A percentile compares a stretch with the other conserved stretches of the same genome.
phyloP scores from a whole-genome alignment of 2,329 filamentous ascomycete genomes.

The Aspergillus calidoustus region DNA sequence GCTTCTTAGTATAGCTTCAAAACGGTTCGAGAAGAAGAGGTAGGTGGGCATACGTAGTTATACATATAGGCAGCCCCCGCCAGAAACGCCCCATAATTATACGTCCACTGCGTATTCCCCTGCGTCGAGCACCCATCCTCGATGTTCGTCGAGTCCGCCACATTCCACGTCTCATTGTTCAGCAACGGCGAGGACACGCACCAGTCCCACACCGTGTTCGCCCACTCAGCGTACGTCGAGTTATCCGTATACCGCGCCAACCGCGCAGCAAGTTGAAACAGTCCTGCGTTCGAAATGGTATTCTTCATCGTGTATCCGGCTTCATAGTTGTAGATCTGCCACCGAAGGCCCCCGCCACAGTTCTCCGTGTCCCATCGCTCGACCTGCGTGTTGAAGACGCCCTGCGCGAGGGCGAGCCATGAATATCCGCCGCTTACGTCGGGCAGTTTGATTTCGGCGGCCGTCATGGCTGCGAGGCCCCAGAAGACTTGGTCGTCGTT shows the following conservation, averaged over 20 bases:
- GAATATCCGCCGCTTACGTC: conserved; percentile 60
- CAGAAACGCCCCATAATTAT: conserved; percentile 61
- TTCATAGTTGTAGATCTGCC: conserved; percentile 40
- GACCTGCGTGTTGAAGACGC: conserved; percentile 79
- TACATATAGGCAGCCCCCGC: conserved; percentile 63
- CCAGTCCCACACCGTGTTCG: conserved; percentile 68
- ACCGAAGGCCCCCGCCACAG: conserved; percentile 71
- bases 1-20: too few species aligned
- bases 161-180: conserved; percentile 51
- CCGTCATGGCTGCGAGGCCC: conserved; percentile 60
- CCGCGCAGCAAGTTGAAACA: conserved; percentile 39
- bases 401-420: conserved; percentile 79
- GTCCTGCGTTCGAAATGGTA: conserved; percentile 38
- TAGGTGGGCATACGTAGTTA: too few species aligned
- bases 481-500: conserved; percentile 65
- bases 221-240: conserved; percentile 61
- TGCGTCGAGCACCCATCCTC: conserved; percentile 55
- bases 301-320: conserved; percentile 41
- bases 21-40: too few species aligned
- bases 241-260: conserved; percentile 39
- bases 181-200: conserved; percentile 55
- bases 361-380: conserved; percentile 68
- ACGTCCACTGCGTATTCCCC: conserved; percentile 61
- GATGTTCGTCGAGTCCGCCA: conserved; percentile 61
- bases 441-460: conserved; percentile 53